Conservation (phyloP, 306 rosid species). For the Quercus cerris region DNA sequence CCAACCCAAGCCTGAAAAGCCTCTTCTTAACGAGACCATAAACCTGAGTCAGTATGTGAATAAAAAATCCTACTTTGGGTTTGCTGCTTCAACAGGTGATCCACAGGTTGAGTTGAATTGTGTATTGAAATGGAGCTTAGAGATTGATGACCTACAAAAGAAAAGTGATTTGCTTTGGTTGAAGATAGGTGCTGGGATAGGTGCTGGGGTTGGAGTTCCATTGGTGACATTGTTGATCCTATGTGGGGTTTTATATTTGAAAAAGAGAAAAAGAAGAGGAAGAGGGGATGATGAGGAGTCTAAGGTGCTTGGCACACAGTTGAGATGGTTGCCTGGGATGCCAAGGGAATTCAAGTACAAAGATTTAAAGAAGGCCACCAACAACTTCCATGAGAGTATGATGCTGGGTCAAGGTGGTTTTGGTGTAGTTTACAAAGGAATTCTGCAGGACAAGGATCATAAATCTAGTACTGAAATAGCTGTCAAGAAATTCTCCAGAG, state of each 20-base stretch:
- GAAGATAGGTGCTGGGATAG: slow-evolving; percentile 32
- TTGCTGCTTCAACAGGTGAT: slow-evolving; percentile 44
- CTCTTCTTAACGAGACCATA: slow-evolving; percentile 28
- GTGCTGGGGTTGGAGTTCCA: slow-evolving; percentile 29
- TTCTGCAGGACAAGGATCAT: slow-evolving; percentile 18
- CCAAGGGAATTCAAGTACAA: slow-evolving; percentile 44
- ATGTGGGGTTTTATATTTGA: slow-evolving; percentile 14
- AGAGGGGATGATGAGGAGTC: slow-evolving; percentile 24
- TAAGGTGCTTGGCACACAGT: slow-evolving; percentile 10
- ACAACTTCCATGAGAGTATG: slow-evolving; percentile 40
- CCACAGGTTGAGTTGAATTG: slow-evolving; percentile 33
- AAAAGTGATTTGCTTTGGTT: slow-evolving; percentile 14
- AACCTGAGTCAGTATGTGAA: slow-evolving; percentile 25
- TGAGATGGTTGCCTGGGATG: slow-evolving; percentile 47
- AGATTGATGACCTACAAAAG: slow-evolving; percentile 16
- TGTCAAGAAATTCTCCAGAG: slow-evolving; percentile 48
- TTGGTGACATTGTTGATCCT: background rate
- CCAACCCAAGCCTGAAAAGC: slow-evolving; percentile 16
- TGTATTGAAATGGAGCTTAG: slow-evolving; percentile 36
- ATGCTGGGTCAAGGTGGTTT: slow-evolving; percentile 50
- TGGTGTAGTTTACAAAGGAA: slow-evolving; percentile 51
- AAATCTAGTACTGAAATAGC: slow-evolving; percentile 20
- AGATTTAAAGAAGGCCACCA: slow-evolving; percentile 44
- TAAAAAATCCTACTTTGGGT: slow-evolving; percentile 36
- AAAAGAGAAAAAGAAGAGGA: slow-evolving; percentile 26